phyloP scores from a whole-genome alignment of 1,139 yeast genomes.

The Meyerozyma smithsonii region DNA sequence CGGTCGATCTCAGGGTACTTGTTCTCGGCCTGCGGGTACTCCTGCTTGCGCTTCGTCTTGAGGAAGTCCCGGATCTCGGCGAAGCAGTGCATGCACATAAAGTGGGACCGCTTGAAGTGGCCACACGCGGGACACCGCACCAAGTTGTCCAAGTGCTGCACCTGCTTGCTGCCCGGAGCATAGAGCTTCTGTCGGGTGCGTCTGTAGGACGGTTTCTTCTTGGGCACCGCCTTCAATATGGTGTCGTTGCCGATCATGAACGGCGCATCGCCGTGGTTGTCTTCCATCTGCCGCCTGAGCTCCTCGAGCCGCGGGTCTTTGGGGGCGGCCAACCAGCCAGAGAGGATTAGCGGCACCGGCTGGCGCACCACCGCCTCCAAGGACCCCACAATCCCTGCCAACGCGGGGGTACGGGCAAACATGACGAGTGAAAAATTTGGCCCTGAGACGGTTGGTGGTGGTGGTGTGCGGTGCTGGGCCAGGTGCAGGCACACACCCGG shows the following conservation, averaged over 20 bases:
- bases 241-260: constrained; percentile 52
- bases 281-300: constrained; percentile 26
- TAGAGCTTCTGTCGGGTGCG: constrained; percentile 80
- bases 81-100: constrained; percentile 90
- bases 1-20: constrained; percentile 54
- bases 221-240: constrained; percentile 81
- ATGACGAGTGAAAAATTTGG: neutral
- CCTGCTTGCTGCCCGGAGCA: constrained; percentile 79
- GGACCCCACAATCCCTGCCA: neutral
- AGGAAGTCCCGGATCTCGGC: constrained; percentile 73
- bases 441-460: no score
- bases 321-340: neutral
- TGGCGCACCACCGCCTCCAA: neutral
- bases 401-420: neutral
- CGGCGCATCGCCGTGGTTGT: constrained; percentile 25
- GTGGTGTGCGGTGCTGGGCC: no score
- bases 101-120: constrained; percentile 81
- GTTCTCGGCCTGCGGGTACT: constrained; percentile 12
- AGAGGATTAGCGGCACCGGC: neutral
- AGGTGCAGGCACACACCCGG: no score
- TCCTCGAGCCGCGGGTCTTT: constrained; percentile 26
- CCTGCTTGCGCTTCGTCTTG: constrained; percentile 44
- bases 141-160: constrained; percentile 68
- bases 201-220: constrained; percentile 84
- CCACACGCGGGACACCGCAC: constrained; percentile 97